Base-by-base conservation (phyloP, 768 basidiomycete species). In the Daedaleopsis sinensis region DNA sequence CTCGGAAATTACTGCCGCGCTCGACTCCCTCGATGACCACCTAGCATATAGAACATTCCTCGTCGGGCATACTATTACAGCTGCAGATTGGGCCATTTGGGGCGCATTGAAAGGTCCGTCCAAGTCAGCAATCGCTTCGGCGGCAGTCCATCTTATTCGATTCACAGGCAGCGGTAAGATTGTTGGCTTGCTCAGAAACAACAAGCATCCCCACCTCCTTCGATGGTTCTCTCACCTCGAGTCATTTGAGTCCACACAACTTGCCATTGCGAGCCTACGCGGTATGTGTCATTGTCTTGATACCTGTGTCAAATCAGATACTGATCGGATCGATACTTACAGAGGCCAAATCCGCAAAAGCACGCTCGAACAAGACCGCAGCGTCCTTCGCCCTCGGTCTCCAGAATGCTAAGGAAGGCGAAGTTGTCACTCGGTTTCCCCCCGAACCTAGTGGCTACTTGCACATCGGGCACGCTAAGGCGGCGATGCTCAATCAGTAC, bases 361-460 rank as follows among this genome's bases (percentile, higher is more conserved):
- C 87, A 6, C 85, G 90, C 49, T 85, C 85, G 47, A 90, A 83
- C 62, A 94, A 94, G 75, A 88, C 91, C 8, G 92, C 93, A 3
- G 89, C 93, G 52, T 87, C 91, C 11, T 98, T 99, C 73, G 85
- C 94, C 16, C 84, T 98, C 24, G 96, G 94, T 58, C 80, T 99
- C 24, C 88, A 90, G 61, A 83, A 87, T 73, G 96, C 96, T 21
- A 82, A 88, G 51, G 86, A 90, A 67, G 95, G 96, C 39, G 80
- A 95, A 68, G 96, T 99, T 37, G 91, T 98, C 18, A 97, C 96
- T 3, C 90, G 97, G 60, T 96, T 99, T 77, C 97, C 97, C 50
- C 97, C 97, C 24, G 97, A 99, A 79, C 97, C 97, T 9, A 92
- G 89, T 70, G 97, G 97, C 63, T 99, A 98, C 77, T 84, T 99